Conservation (phyloP, 2,329 filamentous ascomycete genomes). For the Colletotrichum graminicola region DNA sequence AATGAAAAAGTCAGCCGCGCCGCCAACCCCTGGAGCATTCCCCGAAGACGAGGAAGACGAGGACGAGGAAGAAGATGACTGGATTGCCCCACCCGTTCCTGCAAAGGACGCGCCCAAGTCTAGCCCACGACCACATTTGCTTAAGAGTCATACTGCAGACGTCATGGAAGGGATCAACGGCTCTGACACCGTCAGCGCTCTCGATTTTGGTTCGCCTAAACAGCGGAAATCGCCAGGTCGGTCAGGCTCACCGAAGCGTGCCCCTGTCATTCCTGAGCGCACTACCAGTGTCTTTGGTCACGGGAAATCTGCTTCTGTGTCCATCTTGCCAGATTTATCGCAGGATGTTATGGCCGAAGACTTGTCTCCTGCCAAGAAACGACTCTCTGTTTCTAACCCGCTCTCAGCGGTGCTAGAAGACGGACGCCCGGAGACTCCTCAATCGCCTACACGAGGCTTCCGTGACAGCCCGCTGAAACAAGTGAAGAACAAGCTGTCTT, state of each 20-base stretch:
- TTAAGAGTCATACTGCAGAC: constrained; percentile 73
- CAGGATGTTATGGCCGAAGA: constrained; percentile 46
- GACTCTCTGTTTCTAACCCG: constrained; percentile 70
- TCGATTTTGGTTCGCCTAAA: constrained; percentile 60
- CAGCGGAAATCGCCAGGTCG: constrained; percentile 51
- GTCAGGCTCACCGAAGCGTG: constrained; percentile 53
- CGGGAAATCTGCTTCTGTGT: constrained; percentile 74
- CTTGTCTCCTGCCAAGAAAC: constrained; percentile 65
- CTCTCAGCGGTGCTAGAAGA: constrained; percentile 62
- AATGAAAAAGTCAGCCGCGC: constrained; percentile 50
- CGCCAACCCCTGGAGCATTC: constrained; percentile 69
- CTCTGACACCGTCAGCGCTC: constrained; percentile 61
- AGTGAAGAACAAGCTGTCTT: constrained; percentile 92
- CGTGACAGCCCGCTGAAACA: constrained; percentile 88
- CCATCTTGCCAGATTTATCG: constrained; percentile 58
- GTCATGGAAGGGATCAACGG: constrained; percentile 68
- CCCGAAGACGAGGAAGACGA: constrained; percentile 63
- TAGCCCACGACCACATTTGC: constrained; percentile 64
- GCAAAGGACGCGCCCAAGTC: constrained; percentile 51
- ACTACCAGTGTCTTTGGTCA: constrained; percentile 59
- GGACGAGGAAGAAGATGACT: constrained; percentile 67
- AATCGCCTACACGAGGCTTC: constrained; percentile 68
- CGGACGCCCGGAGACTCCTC: constrained; percentile 61
- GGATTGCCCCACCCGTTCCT: constrained; percentile 66
- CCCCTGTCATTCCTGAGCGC: constrained; percentile 48